phyloP scores from a whole-genome alignment of 306 rosid species.

The Sophora flavescens region DNA sequence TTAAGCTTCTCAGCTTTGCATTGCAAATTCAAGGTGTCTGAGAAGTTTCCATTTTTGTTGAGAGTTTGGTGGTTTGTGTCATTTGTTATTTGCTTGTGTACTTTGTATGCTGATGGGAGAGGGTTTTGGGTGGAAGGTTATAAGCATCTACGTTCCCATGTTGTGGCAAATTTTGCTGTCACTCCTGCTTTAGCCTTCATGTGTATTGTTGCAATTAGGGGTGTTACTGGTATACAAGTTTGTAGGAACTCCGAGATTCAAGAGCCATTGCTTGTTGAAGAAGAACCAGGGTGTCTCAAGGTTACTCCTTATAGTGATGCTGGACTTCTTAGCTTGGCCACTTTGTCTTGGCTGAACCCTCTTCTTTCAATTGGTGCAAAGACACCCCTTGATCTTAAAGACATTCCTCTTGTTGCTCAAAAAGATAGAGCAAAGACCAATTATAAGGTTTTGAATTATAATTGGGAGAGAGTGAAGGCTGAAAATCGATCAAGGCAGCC shows the following conservation, averaged over 20 bases:
- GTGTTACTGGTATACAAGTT: conserved; percentile 75
- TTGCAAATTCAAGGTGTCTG: conserved; percentile 72
- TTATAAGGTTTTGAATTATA: conserved; percentile 76
- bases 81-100: conserved; percentile 72
- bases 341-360: conserved; percentile 86
- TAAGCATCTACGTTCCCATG: conserved; percentile 62
- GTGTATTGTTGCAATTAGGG: conserved; percentile 75
- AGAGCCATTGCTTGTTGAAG: conserved; percentile 84
- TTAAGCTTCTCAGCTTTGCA: conserved; percentile 77
- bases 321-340: conserved; percentile 79
- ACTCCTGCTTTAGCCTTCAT: conserved; percentile 87
- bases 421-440: conserved; percentile 84
- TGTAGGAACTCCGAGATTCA: conserved; percentile 65
- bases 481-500: conserved; percentile 68
- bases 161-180: conserved; percentile 77
- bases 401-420: conserved; percentile 93
- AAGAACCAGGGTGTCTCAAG: conserved; percentile 88
- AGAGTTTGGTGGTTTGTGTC: conserved; percentile 87
- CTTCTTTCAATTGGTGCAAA: conserved; percentile 90
- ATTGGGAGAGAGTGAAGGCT: conserved; percentile 93
- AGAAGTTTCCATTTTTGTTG: conserved; percentile 76
- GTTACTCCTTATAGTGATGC: conserved; percentile 92
- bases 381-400: conserved; percentile 97
- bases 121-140: conserved; percentile 67
- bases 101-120: conserved; percentile 83